Evolutionary conservation across 2,329 filamentous ascomycete species (phyloP).

Genomic region (Exophiala sideris): DNA sequence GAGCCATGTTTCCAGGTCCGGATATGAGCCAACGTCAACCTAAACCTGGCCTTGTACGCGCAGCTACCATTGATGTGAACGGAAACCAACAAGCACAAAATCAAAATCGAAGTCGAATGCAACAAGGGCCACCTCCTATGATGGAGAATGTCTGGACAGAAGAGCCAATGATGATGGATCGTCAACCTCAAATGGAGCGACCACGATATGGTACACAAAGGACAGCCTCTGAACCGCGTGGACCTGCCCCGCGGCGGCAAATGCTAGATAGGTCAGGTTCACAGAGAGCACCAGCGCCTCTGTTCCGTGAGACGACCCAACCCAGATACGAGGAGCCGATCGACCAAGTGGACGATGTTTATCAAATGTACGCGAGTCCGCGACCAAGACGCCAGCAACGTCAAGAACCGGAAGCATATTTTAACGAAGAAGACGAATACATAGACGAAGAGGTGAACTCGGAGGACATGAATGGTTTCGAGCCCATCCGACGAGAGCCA

Average conservation of each 20-base stretch:
- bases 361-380: slow-evolving; percentile 32
- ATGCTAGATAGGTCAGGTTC: slow-evolving; percentile 32
- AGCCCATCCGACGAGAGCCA: slow-evolving; percentile 16
- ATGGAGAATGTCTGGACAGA: slow-evolving; percentile 3
- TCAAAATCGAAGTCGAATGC: slow-evolving; percentile 7
- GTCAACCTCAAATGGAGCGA: slow-evolving; percentile 29
- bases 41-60: slow-evolving; percentile 18
- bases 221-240: slow-evolving; percentile 52
- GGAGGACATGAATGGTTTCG: slow-evolving; percentile 24
- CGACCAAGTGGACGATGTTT: slow-evolving; percentile 43
- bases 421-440: slow-evolving; percentile 63
- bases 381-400: slow-evolving; percentile 17
- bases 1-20: slow-evolving; percentile 28
- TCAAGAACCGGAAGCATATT: slow-evolving; percentile 57
- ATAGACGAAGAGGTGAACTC: slow-evolving; percentile 67
- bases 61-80: slow-evolving; percentile 22
- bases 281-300: slow-evolving; percentile 26
- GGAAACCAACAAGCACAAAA: slow-evolving; percentile 37
- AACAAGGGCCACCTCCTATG: slow-evolving; percentile 2
- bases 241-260: slow-evolving; percentile 32
- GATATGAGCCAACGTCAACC: slow-evolving; percentile 14
- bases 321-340: slow-evolving; percentile 35
- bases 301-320: slow-evolving; percentile 33
- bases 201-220: slow-evolving; percentile 45
- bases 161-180: slow-evolving; percentile 1